Evolutionary conservation across 2,329 filamentous ascomycete genomes (phyloP).

Genomic region (Drechslera avenae): DNA sequence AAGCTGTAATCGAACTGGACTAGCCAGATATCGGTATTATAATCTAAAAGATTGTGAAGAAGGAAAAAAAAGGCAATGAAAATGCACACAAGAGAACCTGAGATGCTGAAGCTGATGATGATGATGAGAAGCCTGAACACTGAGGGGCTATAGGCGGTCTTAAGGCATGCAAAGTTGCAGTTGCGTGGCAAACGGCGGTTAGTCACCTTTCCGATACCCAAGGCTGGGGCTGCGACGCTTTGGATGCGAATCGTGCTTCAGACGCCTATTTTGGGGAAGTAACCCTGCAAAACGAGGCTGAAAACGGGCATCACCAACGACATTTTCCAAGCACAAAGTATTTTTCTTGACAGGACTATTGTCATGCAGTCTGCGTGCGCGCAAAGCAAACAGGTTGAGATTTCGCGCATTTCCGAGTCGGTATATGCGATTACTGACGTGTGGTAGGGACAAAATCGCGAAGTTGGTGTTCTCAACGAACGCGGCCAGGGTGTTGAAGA

Average conservation of each 20-base stretch:
- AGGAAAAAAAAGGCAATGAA: conserved; percentile 41
- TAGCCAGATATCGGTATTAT: conserved; percentile 44
- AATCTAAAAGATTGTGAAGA: conserved; percentile 34
- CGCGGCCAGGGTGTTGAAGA: conserved; percentile 24
- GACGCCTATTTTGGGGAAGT: conserved; percentile 31
- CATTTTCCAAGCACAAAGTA: neutral
- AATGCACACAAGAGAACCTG: conserved; percentile 32
- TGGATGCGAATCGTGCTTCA: conserved; percentile 47
- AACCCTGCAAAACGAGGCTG: conserved; percentile 28
- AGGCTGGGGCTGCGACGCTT: conserved; percentile 42
- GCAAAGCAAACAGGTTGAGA: neutral
- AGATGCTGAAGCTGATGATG: conserved; percentile 33
- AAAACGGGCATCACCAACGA: neutral
- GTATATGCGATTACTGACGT: neutral
- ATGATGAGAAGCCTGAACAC: conserved; percentile 39
- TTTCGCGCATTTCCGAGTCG: neutral
- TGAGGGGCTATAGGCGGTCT: conserved; percentile 39
- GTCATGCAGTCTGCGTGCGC: too few species aligned
- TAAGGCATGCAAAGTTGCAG: conserved; percentile 47
- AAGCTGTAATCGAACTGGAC: conserved; percentile 34
- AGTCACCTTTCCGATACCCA: conserved; percentile 40
- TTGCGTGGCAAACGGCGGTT: conserved; percentile 33
- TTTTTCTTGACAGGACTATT: neutral
- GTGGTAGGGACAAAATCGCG: neutral
- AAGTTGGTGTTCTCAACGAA: conserved; percentile 20